Conservation (phyloP, 495 filamentous ascomycete genomes). For the Haplographium delicatum region DNA sequence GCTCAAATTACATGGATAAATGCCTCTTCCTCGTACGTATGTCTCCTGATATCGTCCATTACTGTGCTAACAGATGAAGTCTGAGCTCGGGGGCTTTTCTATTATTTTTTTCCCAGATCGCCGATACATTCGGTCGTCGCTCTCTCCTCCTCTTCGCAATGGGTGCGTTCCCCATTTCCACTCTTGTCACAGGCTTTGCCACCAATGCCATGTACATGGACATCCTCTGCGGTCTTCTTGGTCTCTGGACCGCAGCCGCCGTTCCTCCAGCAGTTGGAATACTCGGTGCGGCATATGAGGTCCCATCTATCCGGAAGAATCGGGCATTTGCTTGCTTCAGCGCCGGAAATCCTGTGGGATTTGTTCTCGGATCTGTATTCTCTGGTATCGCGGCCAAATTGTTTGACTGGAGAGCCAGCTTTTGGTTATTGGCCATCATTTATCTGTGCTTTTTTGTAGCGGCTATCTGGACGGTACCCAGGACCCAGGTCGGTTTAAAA, state of each 20-base stretch:
- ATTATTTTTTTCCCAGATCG: conserved; percentile 60
- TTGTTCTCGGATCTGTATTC: conserved; percentile 61
- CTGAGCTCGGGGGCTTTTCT: conserved; percentile 62
- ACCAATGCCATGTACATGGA: conserved; percentile 59
- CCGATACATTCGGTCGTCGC: conserved; percentile 63
- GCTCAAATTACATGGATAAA: conserved; percentile 70
- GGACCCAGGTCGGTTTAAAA: conserved; percentile 43
- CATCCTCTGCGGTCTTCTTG: conserved; percentile 57
- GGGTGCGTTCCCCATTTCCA: conserved; percentile 51
- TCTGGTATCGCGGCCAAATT: conserved; percentile 57
- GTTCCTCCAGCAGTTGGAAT: conserved; percentile 65
- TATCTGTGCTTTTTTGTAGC: conserved; percentile 54
- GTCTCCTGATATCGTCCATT: neutral
- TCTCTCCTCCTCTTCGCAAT: conserved; percentile 56
- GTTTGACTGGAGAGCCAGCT: conserved; percentile 59
- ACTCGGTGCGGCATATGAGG: conserved; percentile 56
- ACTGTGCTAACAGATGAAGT: conserved; percentile 27
- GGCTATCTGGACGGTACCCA: conserved; percentile 59
- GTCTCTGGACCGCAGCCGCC: conserved; percentile 55
- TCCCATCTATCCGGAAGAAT: conserved; percentile 62
- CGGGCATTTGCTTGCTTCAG: conserved; percentile 65
- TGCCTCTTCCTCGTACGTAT: conserved; percentile 48
- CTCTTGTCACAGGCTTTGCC: conserved; percentile 55
- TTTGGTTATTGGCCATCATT: conserved; percentile 57
- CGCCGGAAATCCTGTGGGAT: conserved; percentile 66